These are phyloP conservation scores for Plasmodium vinckei DNA, from an alignment of 169 alveolate genomes.

Conservation along the genomic window DNA sequence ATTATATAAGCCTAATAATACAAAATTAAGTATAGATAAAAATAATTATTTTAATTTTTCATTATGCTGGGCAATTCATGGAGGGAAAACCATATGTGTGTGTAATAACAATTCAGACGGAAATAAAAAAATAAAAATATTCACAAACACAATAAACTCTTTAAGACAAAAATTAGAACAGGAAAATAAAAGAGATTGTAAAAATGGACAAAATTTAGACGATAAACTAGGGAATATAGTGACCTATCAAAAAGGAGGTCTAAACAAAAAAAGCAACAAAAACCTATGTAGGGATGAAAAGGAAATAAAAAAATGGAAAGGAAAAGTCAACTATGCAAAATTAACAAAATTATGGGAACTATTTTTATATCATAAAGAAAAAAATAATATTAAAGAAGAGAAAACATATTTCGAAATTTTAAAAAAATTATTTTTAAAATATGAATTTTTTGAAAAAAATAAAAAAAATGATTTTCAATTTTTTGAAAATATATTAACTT, in stretches of 20 bases:
- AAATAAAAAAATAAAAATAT: slow-evolving; percentile 28
- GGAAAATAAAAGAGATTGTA: background rate
- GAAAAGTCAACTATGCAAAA: slow-evolving; percentile 29
- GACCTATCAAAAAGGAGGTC: background rate
- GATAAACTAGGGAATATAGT: too few relatives aligned
- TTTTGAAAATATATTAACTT: slow-evolving; percentile 62
- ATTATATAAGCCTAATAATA: slow-evolving; percentile 30
- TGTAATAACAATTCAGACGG: background rate
- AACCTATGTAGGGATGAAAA: background rate
- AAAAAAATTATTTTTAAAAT: slow-evolving; percentile 42
- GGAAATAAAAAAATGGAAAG: background rate
- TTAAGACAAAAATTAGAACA: slow-evolving; percentile 11
- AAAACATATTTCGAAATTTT: slow-evolving; percentile 19
- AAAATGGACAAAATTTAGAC: background rate
- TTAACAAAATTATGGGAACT: slow-evolving; percentile 48
- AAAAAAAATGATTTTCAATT: slow-evolving; percentile 67
- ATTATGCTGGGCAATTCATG: slow-evolving; percentile 16
- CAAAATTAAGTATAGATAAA: slow-evolving; percentile 45
- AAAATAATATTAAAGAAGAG: slow-evolving; percentile 33
- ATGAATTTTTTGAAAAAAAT: slow-evolving; percentile 54
- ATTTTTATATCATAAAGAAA: slow-evolving; percentile 48
- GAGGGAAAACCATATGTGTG: slow-evolving; percentile 15
- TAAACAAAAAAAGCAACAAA: background rate
- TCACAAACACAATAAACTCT: slow-evolving; percentile 5
- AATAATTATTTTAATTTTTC: slow-evolving; percentile 18